Base-by-base conservation (phyloP, 306 rosid genomes). In the Neltuma alba region DNA sequence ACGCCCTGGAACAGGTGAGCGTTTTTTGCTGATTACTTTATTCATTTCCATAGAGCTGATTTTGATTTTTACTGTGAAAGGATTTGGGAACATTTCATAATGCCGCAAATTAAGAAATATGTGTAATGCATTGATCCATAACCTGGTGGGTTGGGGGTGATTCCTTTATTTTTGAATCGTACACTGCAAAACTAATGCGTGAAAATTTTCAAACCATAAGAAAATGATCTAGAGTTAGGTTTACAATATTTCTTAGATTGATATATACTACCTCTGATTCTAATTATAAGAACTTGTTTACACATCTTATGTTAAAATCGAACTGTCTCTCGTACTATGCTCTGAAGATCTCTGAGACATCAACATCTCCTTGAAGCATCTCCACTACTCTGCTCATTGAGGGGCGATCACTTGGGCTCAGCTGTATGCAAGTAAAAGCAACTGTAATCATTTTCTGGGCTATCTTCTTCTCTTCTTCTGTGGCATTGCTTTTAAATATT, bases 291-390 rank as follows among this genome's bases (percentile, higher is more conserved):
- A 47, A 6, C 10, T 23, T 55, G 16, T 23, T 55, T 23, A 55
- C 13, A 21, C 15, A 55, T 55, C 62, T 23, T 55, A 9, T 55
- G 31, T 31, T 55, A 16, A 55, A 55, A 55, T 10, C 23, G 62
- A 55, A 55, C 13, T 23, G 30, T 55, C 62, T 55, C 62, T 3
- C 11, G 31, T 3, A 55, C 62, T 9, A 23, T 10, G 2, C 28
- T 23, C 31, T 55, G 63, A 36, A 25, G 69, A 37, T 48, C 45
- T 75, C 58, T 61, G 31, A 25, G 6, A 33, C 3, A 21, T 54
- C 30, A 54, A 9, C 70, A 27, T 63, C 48, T 76, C 74, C 74
- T 48, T 77, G 65, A 77, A 65, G 80, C 80, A 77, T 77, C 54
- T 77, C 31, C 23, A 67, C 66, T 10, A 65, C 74, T 50, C 36